Percentiles rank a stretch among this genome's conserved stretches.
Evolutionary conservation across 257 asterid species (phyloP).

Genomic region (Anisodus acutangulus): DNA sequence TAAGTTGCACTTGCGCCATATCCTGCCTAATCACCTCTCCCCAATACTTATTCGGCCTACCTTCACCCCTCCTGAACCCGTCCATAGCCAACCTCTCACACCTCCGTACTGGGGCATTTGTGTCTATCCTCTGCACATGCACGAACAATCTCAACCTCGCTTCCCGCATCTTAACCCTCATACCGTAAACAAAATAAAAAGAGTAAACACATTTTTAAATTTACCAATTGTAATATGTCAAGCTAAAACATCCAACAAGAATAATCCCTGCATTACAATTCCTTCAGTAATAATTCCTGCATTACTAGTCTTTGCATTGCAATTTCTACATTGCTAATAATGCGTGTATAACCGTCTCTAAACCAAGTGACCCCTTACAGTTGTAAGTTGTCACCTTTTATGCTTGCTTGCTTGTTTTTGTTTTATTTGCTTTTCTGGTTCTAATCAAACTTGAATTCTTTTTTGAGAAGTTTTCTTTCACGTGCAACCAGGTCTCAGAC

Average conservation of each 20-base stretch:
- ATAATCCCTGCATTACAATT: neutral
- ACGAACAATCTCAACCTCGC: too few relatives aligned
- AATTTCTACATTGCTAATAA: neutral
- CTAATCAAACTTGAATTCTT: neutral
- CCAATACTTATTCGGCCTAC: too few relatives aligned
- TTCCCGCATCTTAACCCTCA: neutral
- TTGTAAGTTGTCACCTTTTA: neutral
- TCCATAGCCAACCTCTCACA: too few relatives aligned
- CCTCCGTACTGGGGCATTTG: too few relatives aligned
- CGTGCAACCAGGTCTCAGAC: conserved; percentile 61
- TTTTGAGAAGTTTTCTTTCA: neutral
- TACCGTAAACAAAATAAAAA: neutral
- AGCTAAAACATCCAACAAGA: too few relatives aligned
- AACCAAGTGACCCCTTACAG: neutral
- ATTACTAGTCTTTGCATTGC: too few relatives aligned
- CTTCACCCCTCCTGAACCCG: too few relatives aligned
- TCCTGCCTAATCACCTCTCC: too few relatives aligned
- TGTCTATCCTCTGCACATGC: too few relatives aligned
- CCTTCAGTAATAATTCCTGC: too few relatives aligned
- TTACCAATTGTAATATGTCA: neutral
- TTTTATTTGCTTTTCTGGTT: neutral
- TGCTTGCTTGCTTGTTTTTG: conserved; percentile 6
- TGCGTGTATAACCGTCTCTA: neutral
- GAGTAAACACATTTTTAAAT: neutral
- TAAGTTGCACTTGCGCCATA: too few relatives aligned